phyloP scores from a whole-genome alignment of 2,329 filamentous ascomycete genomes.

The Colletotrichum eremochloae region DNA sequence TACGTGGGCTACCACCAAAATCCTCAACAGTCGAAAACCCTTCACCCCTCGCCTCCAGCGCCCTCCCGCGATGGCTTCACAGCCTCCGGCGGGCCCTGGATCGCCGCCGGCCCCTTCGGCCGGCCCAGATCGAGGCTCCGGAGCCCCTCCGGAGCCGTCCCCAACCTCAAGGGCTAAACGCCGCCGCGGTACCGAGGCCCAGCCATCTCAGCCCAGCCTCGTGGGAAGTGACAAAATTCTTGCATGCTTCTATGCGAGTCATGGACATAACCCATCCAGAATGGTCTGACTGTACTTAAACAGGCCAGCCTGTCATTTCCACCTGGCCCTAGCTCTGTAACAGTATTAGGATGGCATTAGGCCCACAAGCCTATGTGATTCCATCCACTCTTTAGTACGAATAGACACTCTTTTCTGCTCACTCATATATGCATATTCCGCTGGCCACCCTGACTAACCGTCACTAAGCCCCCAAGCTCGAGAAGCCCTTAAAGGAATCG shows the following conservation, averaged over 20 bases:
- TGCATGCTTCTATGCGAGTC: slow-evolving; percentile 1
- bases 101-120: neutral
- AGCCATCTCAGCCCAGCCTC: neutral
- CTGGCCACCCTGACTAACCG: neutral
- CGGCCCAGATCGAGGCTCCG: neutral
- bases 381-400: slow-evolving; percentile 3
- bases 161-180: slow-evolving; percentile 1
- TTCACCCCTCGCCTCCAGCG: too few species aligned
- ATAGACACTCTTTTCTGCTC: slow-evolving; percentile 7
- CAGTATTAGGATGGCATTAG: neutral
- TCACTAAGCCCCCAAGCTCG: neutral
- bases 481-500: slow-evolving; percentile 12
- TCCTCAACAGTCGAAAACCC: slow-evolving; percentile 7
- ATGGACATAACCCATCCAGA: slow-evolving; percentile 5
- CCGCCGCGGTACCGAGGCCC: neutral
- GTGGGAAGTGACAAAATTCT: slow-evolving; percentile 9
- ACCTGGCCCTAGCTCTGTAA: slow-evolving; percentile 6
- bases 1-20: neutral
- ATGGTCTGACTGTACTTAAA: slow-evolving; percentile 9
- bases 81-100: neutral
- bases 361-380: neutral
- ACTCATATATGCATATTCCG: slow-evolving; percentile 2
- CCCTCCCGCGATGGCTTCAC: neutral
- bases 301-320: slow-evolving; percentile 2
- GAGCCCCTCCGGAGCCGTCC: neutral